Evolutionary conservation across 2,329 filamentous ascomycete genomes (phyloP).

Genomic region (Saccharata proteae): DNA sequence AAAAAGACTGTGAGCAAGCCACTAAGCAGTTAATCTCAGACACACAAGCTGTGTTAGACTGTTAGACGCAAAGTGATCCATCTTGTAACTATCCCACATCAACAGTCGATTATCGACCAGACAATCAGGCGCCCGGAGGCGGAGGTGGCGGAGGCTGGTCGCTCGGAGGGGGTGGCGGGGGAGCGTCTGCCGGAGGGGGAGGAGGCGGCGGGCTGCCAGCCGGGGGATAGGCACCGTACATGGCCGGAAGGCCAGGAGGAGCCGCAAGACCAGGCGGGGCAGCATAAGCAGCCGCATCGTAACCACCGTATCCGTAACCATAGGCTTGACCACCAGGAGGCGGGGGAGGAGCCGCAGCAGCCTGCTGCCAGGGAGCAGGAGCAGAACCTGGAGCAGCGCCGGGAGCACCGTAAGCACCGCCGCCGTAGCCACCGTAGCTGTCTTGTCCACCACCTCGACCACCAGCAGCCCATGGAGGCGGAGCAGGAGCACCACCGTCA

Average conservation of each 20-base stretch:
- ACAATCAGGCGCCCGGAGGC: slow-evolving; percentile 27
- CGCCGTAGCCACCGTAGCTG: slow-evolving; percentile 17
- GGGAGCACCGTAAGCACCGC: slow-evolving; percentile 28
- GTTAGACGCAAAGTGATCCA: no score
- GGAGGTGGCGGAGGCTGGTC: slow-evolving; percentile 52
- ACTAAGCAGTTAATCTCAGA: no score
- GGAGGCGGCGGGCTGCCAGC: slow-evolving; percentile 46
- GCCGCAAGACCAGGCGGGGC: slow-evolving; percentile 31
- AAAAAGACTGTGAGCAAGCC: no score
- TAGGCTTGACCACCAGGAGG: slow-evolving; percentile 29
- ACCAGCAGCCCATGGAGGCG: slow-evolving; percentile 21
- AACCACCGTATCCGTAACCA: slow-evolving; percentile 30
- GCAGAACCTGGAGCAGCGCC: slow-evolving; percentile 23
- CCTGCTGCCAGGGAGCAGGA: slow-evolving; percentile 52
- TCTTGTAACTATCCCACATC: no score
- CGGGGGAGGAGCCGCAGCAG: slow-evolving; percentile 31
- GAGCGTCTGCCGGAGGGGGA: slow-evolving; percentile 48
- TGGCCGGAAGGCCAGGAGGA: slow-evolving; percentile 45
- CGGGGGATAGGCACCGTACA: slow-evolving; percentile 51
- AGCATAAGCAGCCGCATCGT: slow-evolving; percentile 18
- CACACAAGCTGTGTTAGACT: no score
- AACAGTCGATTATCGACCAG: no score
- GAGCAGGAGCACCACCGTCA: slow-evolving; percentile 34
- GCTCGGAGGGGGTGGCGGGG: slow-evolving; percentile 42
- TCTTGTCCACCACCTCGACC: slow-evolving; percentile 16